phyloP scores from a whole-genome alignment of 495 filamentous ascomycete genomes.

The Aspergillus steynii region DNA sequence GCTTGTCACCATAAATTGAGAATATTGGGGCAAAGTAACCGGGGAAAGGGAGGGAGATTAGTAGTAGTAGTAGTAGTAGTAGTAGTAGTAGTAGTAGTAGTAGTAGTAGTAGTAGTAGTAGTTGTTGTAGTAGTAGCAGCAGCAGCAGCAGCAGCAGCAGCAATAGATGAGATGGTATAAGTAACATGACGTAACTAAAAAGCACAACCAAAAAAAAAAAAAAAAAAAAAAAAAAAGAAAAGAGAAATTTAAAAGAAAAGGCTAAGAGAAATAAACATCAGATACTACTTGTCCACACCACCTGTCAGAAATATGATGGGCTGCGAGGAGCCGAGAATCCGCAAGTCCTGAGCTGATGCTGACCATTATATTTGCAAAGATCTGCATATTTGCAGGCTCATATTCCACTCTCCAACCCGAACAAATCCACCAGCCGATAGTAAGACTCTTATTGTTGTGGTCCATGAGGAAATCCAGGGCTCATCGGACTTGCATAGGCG shows the following conservation, averaged over 20 bases:
- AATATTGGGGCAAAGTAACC: too few species aligned
- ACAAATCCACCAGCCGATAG: not conserved
- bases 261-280: too few species aligned
- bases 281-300: not conserved
- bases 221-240: not conserved
- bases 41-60: too few species aligned
- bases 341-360: not conserved
- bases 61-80: too few species aligned
- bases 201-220: not conserved
- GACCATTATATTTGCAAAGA: not conserved
- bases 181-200: not conserved
- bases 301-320: not conserved
- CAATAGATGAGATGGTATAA: not conserved
- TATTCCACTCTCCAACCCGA: not conserved
- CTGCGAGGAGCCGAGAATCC: not conserved
- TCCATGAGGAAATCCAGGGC: constrained; percentile 31
- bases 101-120: too few species aligned
- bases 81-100: too few species aligned
- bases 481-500: constrained; percentile 49
- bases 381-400: not conserved
- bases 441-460: constrained; percentile 12
- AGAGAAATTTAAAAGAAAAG: not conserved
- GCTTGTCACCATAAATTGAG: too few species aligned
- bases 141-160: not conserved
- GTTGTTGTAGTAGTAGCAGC: too few species aligned